Conservation (phyloP, 2,329 filamentous ascomycete species). For the Periconia sp. region DNA sequence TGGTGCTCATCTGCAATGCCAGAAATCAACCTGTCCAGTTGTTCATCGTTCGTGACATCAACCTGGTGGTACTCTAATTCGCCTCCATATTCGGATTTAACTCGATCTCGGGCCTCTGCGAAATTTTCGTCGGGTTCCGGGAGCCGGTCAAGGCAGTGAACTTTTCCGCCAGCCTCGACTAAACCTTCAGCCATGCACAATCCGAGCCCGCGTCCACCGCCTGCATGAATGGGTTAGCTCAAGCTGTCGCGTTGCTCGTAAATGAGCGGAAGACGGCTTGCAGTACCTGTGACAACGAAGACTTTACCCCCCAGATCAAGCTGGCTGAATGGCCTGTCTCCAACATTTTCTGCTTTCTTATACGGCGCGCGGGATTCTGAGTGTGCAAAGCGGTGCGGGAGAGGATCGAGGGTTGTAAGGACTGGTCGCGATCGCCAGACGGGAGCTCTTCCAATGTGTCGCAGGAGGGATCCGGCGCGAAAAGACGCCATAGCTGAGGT, state of each 20-base stretch:
- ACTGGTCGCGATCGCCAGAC: slow-evolving; percentile 8
- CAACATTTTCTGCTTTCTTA: slow-evolving; percentile 18
- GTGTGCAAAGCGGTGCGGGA: slow-evolving; percentile 2
- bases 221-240: slow-evolving; percentile 47
- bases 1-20: slow-evolving; percentile 69
- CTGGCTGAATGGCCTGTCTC: slow-evolving; percentile 20
- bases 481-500: background rate
- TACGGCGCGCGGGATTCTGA: slow-evolving; percentile 16
- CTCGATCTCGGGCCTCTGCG: slow-evolving; percentile 61
- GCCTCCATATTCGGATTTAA: slow-evolving; percentile 61
- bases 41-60: slow-evolving; percentile 71
- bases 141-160: slow-evolving; percentile 66
- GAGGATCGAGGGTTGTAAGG: background rate
- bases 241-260: slow-evolving; percentile 28
- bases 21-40: slow-evolving; percentile 66
- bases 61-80: slow-evolving; percentile 72
- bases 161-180: slow-evolving; percentile 71
- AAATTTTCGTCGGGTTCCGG: slow-evolving; percentile 62
- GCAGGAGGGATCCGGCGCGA: slow-evolving; percentile 6
- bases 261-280: slow-evolving; percentile 61
- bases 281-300: slow-evolving; percentile 59
- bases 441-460: slow-evolving; percentile 9
- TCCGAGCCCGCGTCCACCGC: slow-evolving; percentile 70
- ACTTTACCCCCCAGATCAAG: slow-evolving; percentile 36
- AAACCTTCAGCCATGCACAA: slow-evolving; percentile 71